Evolutionary conservation across 2,329 filamentous ascomycete genomes (phyloP).

Genomic region (Fusarium xylarioides): DNA sequence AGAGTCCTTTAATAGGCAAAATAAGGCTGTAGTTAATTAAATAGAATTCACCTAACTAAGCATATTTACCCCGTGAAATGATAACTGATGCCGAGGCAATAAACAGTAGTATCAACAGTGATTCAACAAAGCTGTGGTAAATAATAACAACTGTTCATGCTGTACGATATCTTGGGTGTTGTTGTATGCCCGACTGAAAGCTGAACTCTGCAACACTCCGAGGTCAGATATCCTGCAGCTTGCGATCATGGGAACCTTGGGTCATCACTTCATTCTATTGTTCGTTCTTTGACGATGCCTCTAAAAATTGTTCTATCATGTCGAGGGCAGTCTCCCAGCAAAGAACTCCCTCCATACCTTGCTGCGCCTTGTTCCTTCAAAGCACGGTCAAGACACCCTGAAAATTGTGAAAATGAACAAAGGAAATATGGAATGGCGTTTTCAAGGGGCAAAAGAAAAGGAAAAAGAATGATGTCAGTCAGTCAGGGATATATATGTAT

Average conservation of each 20-base stretch:
- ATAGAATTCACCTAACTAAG: no score
- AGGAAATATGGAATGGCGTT: conserved; percentile 14
- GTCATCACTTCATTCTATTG: conserved; percentile 38
- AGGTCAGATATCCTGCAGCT: neutral
- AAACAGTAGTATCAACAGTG: no score
- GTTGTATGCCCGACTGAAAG: neutral
- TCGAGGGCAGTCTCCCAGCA: conserved; percentile 12
- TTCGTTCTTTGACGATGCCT: conserved; percentile 30
- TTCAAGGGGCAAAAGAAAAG: neutral
- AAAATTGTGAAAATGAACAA: conserved; percentile 15
- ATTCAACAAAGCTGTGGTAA: conserved; percentile 8
- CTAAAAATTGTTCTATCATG: conserved; percentile 39
- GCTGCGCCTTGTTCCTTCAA: conserved; percentile 28
- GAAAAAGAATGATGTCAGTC: conserved; percentile 8
- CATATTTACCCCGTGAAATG: no score
- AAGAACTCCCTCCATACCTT: conserved; percentile 27
- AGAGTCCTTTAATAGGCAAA: no score
- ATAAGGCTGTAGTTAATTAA: no score
- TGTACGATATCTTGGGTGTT: neutral
- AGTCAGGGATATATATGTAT: neutral
- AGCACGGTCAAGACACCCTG: conserved; percentile 22
- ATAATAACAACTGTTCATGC: conserved; percentile 14
- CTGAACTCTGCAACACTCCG: neutral
- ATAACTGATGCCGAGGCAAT: no score
- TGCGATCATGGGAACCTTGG: neutral